Evolutionary conservation across 495 filamentous ascomycete species (phyloP), one percentile per base, ranked within the genome.

Genomic region (Viridothelium virens): DNA sequence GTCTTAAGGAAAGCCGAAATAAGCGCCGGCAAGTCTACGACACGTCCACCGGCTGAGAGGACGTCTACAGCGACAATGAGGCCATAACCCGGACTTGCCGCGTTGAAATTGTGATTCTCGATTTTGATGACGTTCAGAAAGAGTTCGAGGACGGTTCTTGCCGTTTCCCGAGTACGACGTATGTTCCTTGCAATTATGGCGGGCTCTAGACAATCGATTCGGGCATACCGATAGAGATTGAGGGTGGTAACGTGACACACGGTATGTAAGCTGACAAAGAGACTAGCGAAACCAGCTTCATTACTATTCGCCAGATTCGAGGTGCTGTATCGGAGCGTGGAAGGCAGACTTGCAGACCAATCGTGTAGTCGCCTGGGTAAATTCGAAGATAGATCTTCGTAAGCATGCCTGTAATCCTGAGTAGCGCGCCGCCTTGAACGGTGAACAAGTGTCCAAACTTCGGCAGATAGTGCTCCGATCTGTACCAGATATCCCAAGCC

Each of bases 381-480:
- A 16, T 71, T 76, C 6, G 73, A 72, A 63, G 87, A 82, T 63
- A 86, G 85, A 16, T 77, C 73, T 62, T 81, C 78, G 64, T 83
- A 83, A 1, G 72, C 71, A 61, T 69, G 71, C 48, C 68, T 69
- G 66, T 84, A 84, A 18, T 74, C 69, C 7, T 77, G 71, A 6
- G 76, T 67, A 5, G 79, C 77, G 36, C 82, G 79, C 64, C 87
- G 77, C 1, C 82, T 75, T 36, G 81, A 66, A 41, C 85, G 80
- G 71, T 84, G 84, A 38, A 83, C 81, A 62, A 84, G 78, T 6
- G 82, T 76, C 69, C 84, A 83, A 2, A 88, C 82, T 39, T 89
- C 84, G 1, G 84, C 83, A 85, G 83, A 89, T 31, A 89, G 81
- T 2, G 84, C 79, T 34, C 85, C 77, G 25, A 89, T 78, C 38